phyloP scores from a whole-genome alignment of 768 basidiomycete genomes.

The Serendipita sp. region DNA sequence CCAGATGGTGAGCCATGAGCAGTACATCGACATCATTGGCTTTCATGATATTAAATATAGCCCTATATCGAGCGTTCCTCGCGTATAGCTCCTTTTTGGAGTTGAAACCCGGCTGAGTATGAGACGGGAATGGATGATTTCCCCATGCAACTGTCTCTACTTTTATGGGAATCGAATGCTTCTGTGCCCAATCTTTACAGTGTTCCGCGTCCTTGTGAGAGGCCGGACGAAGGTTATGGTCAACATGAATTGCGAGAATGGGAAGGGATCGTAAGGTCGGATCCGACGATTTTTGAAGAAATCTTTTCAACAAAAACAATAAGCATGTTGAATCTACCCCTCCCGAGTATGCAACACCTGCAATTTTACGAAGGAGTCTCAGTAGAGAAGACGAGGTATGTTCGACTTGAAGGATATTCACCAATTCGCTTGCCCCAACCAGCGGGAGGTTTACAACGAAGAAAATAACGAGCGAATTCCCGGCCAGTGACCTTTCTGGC shows the following conservation, averaged over 20 bases:
- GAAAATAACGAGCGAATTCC: not conserved
- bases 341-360: conserved; percentile 66
- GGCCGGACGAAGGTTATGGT: conserved; percentile 50
- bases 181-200: conserved; percentile 28
- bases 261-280: conserved; percentile 14
- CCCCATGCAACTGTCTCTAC: conserved; percentile 43
- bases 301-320: conserved; percentile 44
- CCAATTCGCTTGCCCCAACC: conserved; percentile 2
- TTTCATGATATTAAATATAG: conserved; percentile 35
- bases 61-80: conserved; percentile 40
- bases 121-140: conserved; percentile 30
- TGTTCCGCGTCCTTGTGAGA: conserved; percentile 40
- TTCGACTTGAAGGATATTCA: not conserved
- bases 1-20: conserved; percentile 61
- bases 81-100: conserved; percentile 38
- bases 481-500: not conserved
- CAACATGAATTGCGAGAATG: conserved; percentile 45
- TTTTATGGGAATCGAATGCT: conserved; percentile 31
- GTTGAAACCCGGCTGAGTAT: conserved; percentile 22
- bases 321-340: conserved; percentile 74
- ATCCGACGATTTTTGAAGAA: conserved; percentile 18
- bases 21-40: conserved; percentile 25
- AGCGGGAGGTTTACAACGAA: not conserved
- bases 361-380: not conserved
- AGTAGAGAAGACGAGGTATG: not conserved